Conservation (phyloP, 2,329 filamentous ascomycete genomes). For the Acephala macrosclerotiorum region DNA sequence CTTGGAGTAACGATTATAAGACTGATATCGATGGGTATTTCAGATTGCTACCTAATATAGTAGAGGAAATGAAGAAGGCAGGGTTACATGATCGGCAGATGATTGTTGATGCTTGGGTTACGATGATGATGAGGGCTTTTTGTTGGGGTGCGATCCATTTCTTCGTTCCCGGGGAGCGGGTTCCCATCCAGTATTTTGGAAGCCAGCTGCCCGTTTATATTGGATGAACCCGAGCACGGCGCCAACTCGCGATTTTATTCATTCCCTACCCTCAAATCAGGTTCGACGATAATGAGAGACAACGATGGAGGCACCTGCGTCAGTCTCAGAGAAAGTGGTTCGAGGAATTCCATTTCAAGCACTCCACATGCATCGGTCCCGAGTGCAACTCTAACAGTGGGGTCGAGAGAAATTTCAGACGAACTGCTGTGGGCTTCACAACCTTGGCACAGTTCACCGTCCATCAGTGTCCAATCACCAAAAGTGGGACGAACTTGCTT, state of each 20-base stretch:
- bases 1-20: constrained; percentile 25
- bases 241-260: too few species aligned
- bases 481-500: background rate
- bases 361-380: background rate
- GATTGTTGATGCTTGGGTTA: constrained; percentile 34
- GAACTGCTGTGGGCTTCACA: background rate
- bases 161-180: constrained; percentile 33
- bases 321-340: background rate
- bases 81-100: constrained; percentile 24
- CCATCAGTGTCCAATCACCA: background rate
- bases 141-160: constrained; percentile 36
- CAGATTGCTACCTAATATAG: constrained; percentile 21
- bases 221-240: too few species aligned
- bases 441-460: background rate
- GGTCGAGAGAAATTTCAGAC: background rate
- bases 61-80: constrained; percentile 28
- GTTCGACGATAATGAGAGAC: background rate
- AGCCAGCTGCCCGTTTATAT: constrained; percentile 37
- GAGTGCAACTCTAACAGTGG: background rate
- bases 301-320: background rate
- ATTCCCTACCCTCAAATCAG: too few species aligned
- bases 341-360: background rate
- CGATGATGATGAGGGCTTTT: constrained; percentile 35
- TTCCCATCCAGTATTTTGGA: constrained; percentile 33
- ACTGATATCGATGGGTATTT: constrained; percentile 33